Base-by-base conservation (phyloP, 345 rosid species). In the Linum usitatissimum region DNA sequence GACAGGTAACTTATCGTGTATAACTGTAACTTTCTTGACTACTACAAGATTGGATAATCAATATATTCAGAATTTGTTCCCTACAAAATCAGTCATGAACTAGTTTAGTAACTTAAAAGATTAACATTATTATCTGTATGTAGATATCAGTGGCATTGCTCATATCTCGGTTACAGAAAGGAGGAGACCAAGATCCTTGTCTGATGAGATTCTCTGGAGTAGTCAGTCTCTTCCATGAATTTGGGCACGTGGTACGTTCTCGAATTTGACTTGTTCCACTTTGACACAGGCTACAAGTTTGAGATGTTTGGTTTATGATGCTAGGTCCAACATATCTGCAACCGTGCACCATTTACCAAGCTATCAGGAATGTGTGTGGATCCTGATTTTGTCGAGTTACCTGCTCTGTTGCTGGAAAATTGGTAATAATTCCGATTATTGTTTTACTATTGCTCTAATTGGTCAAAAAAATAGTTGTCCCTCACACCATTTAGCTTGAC, bases 341-440 rank as follows among this genome's bases (percentile, higher is more conserved):
- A 85, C 64, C 85, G 84, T 65, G 91, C 96, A 66, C 78, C 95
- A 68, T 92, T 85, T 84, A 79, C 91, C 58, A 81, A 86, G 81
- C 83, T 85, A 67, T 92, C 96, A 9, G 96, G 96, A 59, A 73
- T 92, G 74, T 85, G 85, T 66, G 86, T 83, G 64, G 92, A 87
- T 78, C 86, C 91, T 59, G 98, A 89, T 69, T 92, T 89, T 70
- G 88, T 86, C 68, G 98, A 92, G 86, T 84, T 92, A 60, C 96
- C 98, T 71, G 82, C 95, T 65, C 73, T 69, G 40, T 67, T 92
- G 75, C 68, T 92, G 69, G 98, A 92, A 62, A 85, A 89, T 73
- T 92, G 95, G 98, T 75, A 71, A 68, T 77, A 20, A 57, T 21
- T 55, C 38, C 13, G 42, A 14, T 73, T 36, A 53, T 18, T 45